Base-by-base conservation (phyloP, 2,329 filamentous ascomycete genomes). In the Curvularia lunata region DNA sequence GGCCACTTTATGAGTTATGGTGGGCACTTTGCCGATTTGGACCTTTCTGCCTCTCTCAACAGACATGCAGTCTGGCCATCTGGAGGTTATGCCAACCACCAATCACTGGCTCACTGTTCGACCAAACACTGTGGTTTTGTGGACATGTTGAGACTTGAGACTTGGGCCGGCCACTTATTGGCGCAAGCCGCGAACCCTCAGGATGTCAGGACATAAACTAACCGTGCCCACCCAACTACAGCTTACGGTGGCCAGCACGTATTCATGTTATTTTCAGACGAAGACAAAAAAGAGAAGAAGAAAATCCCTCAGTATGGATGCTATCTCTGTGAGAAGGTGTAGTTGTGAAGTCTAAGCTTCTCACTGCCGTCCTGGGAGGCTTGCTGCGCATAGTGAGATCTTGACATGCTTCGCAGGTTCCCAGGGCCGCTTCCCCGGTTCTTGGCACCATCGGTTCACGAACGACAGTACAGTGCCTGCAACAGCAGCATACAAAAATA, bases 351-450 rank as follows among this genome's bases (percentile, higher is more conserved):
- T n/a, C 18, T 34, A 53, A 56, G 49, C 49, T 56, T 53, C 42
- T 43, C 23, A 52, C 38, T 54, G 27, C 28, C 23, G 59, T 47
- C 49, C 48, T 50, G 25, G 23, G 58, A 55, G 48, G 63, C 63
- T 64, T 67, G 58, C 54, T 57, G 54, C 51, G 48, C 46, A 52
- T 49, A 61, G 28, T 30, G 28, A 64, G 56, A 56, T 49, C 52
- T 52, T 30, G 51, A 53, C 25, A 37, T 40, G 55, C 43, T 57
- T 48, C 30, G 37, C 34, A 43, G 48, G 56, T 57, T 48, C 32
- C 40, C 30, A 43, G 48, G 56, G 46, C 59, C 56, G 42, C 40
- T 52, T 58, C 48, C 48, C 48, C 48, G 38, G 48, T 51, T 46
- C 55, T 61, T 62, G 61, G 61, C 61, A 21, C 28, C 13, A 45